Base-by-base conservation (phyloP, 768 basidiomycete genomes). In the Pulveroboletus sp. region DNA sequence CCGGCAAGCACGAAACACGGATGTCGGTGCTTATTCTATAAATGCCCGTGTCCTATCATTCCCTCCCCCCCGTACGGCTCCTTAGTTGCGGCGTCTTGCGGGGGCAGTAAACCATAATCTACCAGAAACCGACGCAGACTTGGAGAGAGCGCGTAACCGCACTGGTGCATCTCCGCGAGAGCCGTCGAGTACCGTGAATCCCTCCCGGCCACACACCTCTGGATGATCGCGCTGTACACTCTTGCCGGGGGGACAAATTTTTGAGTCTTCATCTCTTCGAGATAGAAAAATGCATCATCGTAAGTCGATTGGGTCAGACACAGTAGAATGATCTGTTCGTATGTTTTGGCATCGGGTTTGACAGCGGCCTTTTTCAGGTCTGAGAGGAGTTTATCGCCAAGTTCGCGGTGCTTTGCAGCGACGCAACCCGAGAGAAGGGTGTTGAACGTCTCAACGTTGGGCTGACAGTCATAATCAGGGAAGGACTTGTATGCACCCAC, bases 261-360 rank as follows among this genome's bases (percentile, higher is more conserved):
- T 32, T 75, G 76, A 0, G 73, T 68, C 66, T 93, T 93, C 86
- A 91, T 89, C 71, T 89, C 86, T 64, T 93, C 90, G 30, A 95
- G 76, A 67, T 89, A 92, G 62, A 82, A 84, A 70, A 93, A 93
- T 0, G 90, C 89, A 53, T 91, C 89, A 61, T 93, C 90, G 66
- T 91, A 94, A 3, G 71, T 73, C 8, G 77, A 66, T 59, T 88
- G 85, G 0, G 82, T 81, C 12, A 93, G 75, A 60, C 82, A 86
- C 4, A 93, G 76, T 10, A 71, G 55, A 52, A 93, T 79, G 69
- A 92, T 76, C 30, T 75, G 73, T 58, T 83, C 79, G 65, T 83
- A 91, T 3, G 84, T 89, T 27, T 70, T 68, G 35, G 69, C 65
- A 61, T 90, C 74, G 15, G 83, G 81, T 47, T 71, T 70, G 52